Evolutionary conservation across 2,329 filamentous ascomycete genomes (phyloP).

Genomic region (Exophiala oligosperma): DNA sequence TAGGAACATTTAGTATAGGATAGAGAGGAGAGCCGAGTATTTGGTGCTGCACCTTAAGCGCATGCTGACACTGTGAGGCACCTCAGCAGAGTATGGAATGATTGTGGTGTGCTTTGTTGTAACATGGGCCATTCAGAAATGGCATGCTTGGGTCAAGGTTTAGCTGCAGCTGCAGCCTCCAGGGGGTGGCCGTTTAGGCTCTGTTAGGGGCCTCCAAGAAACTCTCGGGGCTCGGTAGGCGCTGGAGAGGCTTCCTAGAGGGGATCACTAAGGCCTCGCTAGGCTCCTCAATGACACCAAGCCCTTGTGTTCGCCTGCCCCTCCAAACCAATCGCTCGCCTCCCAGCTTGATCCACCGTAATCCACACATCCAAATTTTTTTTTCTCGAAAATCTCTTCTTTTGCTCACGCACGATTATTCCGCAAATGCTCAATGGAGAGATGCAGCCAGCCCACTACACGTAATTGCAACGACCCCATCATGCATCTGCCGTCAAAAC

Average conservation of each 20-base stretch:
- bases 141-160: not conserved
- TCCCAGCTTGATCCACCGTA: too few species aligned
- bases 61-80: not conserved
- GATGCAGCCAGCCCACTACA: too few species aligned
- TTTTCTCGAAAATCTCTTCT: not conserved
- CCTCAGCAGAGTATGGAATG: not conserved
- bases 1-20: not conserved
- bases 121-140: too few species aligned
- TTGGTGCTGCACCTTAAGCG: slow-evolving; percentile 3
- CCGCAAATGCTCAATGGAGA: not conserved
- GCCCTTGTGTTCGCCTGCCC: not conserved
- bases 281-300: not conserved
- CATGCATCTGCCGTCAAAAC: not conserved
- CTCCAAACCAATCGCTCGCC: not conserved
- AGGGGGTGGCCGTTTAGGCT: slow-evolving; percentile 7
- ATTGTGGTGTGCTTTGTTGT: slow-evolving; percentile 9
- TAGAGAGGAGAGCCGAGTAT: not conserved
- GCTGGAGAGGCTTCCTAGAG: too few species aligned
- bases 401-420: not conserved
- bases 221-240: too few species aligned
- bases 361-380: not conserved
- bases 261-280: too few species aligned
- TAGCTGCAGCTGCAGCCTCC: slow-evolving; percentile 11
- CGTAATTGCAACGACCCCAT: not conserved
- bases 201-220: too few species aligned